Base-by-base conservation (phyloP, 2,329 filamentous ascomycete genomes). In the Pyricularia pennisetigena region DNA sequence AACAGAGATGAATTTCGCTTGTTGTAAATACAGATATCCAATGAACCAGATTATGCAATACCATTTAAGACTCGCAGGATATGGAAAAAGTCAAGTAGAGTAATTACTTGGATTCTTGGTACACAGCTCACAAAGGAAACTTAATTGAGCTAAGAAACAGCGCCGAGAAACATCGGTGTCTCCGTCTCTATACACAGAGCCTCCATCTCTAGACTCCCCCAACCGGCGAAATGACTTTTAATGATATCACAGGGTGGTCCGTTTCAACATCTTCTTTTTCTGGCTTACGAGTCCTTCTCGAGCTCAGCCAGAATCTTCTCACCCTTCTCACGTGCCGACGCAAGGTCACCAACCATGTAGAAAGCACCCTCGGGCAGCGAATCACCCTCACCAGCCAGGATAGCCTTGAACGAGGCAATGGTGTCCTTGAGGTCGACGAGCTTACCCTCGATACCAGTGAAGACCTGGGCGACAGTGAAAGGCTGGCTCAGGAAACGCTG, bases 401-500 rank as follows among this genome's bases (percentile, higher is more conserved):
- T 98, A 76, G 92, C 88, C 92, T 98, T 97, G 92, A 99, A 99
- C 70, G 91, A 96, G 78, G 85, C 81, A 79, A 99, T 97, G 80
- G 95, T 99, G 82, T 97, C 93, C 92, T 99, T 98, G 75, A 99
- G 87, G 83, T 97, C 93, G 77, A 99, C 95, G 75, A 99, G 91
- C 83, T 88, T 88, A 83, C 95, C 95, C 90, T 97, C 92, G 81
- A 97, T 97, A 84, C 87, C 87, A 82, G 91, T 94, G 89, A 94
- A 94, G 78, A 94, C 87, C 79, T 89, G 85, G 74, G 74, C 87
- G 72, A 90, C 95, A 76, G 95, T 95, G 89, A 99, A 99, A 80
- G 95, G 95, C 88, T 99, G 95, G 83, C 88, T 92, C 87, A 99
- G 87, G 93, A 99, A 99, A 91, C 94, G 92, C 88, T 99, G 95